Conservation (phyloP, 2,329 filamentous ascomycete species). For the Penicillium glabrum region DNA sequence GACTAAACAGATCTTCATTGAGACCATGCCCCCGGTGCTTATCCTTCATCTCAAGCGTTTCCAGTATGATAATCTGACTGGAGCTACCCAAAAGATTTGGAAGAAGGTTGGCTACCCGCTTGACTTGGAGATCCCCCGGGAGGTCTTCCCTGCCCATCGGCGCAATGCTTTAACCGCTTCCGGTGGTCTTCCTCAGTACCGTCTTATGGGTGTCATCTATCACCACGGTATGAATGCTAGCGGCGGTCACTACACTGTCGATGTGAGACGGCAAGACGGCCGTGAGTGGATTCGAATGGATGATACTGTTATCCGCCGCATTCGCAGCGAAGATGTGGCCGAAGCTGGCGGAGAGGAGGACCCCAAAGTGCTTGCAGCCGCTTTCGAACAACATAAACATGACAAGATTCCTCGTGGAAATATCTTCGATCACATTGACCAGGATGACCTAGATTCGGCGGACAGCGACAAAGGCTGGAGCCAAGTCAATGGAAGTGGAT, state of each 20-base stretch:
- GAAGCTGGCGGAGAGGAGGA: slow-evolving; percentile 81
- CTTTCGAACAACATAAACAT: slow-evolving; percentile 66
- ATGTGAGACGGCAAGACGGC: slow-evolving; percentile 91
- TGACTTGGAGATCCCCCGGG: slow-evolving; percentile 88
- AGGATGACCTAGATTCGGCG: slow-evolving; percentile 66
- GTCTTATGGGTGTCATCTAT: slow-evolving; percentile 86
- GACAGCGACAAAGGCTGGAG: slow-evolving; percentile 71
- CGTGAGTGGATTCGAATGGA: slow-evolving; percentile 94
- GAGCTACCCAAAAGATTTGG: slow-evolving; percentile 94
- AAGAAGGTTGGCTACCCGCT: slow-evolving; percentile 96
- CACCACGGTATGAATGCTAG: slow-evolving; percentile 97
- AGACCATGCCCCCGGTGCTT: slow-evolving; percentile 83
- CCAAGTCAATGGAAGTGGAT: slow-evolving; percentile 68
- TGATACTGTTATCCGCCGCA: slow-evolving; percentile 83
- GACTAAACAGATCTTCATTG: slow-evolving; percentile 93
- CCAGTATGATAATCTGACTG: slow-evolving; percentile 82
- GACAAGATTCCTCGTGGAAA: slow-evolving; percentile 58
- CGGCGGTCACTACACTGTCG: slow-evolving; percentile 96
- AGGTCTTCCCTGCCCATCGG: slow-evolving; percentile 77
- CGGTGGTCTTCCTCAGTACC: slow-evolving; percentile 76
- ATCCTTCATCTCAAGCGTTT: slow-evolving; percentile 97
- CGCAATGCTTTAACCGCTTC: slow-evolving; percentile 65
- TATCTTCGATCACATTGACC: slow-evolving; percentile 68
- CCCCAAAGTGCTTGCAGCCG: slow-evolving; percentile 64
- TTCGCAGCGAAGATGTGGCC: slow-evolving; percentile 85